phyloP scores from a whole-genome alignment of 208 protist genomes.

The Vickermania spadyakhi region DNA sequence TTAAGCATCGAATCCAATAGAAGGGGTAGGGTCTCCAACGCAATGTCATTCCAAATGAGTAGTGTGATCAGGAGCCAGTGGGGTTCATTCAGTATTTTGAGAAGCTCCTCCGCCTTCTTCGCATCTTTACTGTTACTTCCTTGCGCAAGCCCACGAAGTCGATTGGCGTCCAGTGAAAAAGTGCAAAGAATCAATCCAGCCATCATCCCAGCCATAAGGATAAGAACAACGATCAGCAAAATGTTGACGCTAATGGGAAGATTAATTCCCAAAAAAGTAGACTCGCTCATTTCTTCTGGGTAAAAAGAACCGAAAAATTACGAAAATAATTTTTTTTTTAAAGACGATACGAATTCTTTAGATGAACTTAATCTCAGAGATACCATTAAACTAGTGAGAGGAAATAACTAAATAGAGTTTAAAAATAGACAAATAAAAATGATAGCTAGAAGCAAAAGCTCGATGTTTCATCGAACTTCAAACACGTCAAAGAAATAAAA shows the following conservation, averaged over 20 bases:
- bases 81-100: slow-evolving; percentile 46
- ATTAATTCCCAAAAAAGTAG: slow-evolving; percentile 34
- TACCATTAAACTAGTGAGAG: slow-evolving; percentile 7
- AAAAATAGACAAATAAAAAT: no score
- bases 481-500: no score
- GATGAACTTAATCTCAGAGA: background rate
- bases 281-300: slow-evolving; percentile 6
- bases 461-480: no score
- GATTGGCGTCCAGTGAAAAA: slow-evolving; percentile 48
- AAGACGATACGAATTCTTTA: slow-evolving; percentile 2
- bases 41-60: slow-evolving; percentile 46
- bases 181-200: slow-evolving; percentile 45
- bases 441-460: no score
- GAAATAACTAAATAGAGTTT: background rate
- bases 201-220: slow-evolving; percentile 34
- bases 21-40: slow-evolving; percentile 62
- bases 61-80: slow-evolving; percentile 63
- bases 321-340: slow-evolving; percentile 2
- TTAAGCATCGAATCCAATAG: slow-evolving; percentile 49
- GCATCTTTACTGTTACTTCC: slow-evolving; percentile 23
- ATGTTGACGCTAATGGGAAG: slow-evolving; percentile 19
- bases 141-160: slow-evolving; percentile 22
- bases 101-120: slow-evolving; percentile 19
- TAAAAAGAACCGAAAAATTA: background rate
- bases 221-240: slow-evolving; percentile 33